Percentiles rank a stretch among this genome's conserved stretches.
phyloP scores from a whole-genome alignment of 305 asterid species.

The Petunia hybrid region DNA sequence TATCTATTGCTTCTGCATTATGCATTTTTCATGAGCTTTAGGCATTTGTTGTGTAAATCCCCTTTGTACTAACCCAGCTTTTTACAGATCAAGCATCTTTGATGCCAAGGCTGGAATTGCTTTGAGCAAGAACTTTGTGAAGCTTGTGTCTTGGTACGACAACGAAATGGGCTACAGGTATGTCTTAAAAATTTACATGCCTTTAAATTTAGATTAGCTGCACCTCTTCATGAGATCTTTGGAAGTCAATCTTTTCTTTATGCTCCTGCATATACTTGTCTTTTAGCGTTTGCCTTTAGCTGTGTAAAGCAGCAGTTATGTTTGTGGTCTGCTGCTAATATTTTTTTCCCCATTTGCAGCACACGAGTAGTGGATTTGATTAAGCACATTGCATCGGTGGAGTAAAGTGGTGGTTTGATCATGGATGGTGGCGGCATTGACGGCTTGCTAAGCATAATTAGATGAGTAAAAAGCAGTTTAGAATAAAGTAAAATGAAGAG shows the following conservation, averaged over 20 bases:
- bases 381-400: conserved; percentile 70
- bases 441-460: not conserved
- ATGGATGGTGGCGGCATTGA: not conserved
- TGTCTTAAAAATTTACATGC: not conserved
- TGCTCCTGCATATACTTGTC: not conserved
- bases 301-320: not conserved
- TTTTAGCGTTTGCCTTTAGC: not conserved
- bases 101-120: conserved; percentile 94
- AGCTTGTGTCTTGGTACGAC: conserved; percentile 87
- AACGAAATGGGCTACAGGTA: conserved; percentile 95
- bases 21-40: not conserved
- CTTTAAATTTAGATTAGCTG: conserved; percentile 26
- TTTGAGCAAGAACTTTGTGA: conserved; percentile 69
- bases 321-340: conserved; percentile 19
- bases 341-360: conserved; percentile 43
- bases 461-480: not conserved
- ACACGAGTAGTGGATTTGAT: conserved; percentile 76
- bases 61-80: not conserved
- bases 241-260: not conserved
- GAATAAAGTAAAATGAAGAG: conserved; percentile 9
- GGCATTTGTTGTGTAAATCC: not conserved
- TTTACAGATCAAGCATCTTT: conserved; percentile 79
- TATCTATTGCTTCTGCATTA: conserved; percentile 7
- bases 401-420: conserved; percentile 14
- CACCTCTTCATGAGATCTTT: not conserved